Evolutionary conservation across 495 filamentous ascomycete genomes (phyloP), one percentile per base, ranked within the genome.

Genomic region (Choiromyces venosus): DNA sequence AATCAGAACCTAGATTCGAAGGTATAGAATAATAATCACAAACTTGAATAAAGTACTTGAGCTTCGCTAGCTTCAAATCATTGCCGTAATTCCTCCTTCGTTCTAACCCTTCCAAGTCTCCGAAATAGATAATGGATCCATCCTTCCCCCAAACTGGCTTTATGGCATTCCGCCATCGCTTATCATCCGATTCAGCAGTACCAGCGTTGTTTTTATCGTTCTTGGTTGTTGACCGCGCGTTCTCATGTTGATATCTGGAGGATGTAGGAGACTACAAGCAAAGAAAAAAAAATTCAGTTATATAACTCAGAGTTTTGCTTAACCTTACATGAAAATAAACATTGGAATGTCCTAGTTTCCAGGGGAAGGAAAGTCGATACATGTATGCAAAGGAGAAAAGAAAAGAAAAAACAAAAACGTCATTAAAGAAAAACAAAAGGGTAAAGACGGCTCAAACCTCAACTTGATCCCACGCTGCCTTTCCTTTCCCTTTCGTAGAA

Each of bases 141-240:
- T 89, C 87, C 2, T 89, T 87, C 37, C 91, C 89, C 92, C 94
- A 97, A 67, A 86, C 88, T 39, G 93, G 92, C 71, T 91, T 72
- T 66, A 77, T 64, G 4, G 75, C 66, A 42, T 40, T 77, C 52
- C 75, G 73, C 75, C 75, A 77, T 35, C 37, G 67, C 12, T 91
- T 85, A 91, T 86, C 71, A 25, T 79, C 76, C 21, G 66, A 73
- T 18, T 40, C 66, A 39, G 46, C 42, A 39, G 61, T 52, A 42
- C 70, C 56, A 38, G 71, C 36, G 66, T 67, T 40, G 33, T 66
- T 70, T 36, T 37, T 65, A 29, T 61, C 64, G 71, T 72, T 72
- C 69, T 64, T 37, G 61, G 68, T 44, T 69, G 75, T 68, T 71
- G 66, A 61, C 66, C 69, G 72, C 25, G 52, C 67, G 69, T 66